Evolutionary conservation across 352 stramenopile species (phyloP).

Genomic region (Halophytophthora batemanensis): DNA sequence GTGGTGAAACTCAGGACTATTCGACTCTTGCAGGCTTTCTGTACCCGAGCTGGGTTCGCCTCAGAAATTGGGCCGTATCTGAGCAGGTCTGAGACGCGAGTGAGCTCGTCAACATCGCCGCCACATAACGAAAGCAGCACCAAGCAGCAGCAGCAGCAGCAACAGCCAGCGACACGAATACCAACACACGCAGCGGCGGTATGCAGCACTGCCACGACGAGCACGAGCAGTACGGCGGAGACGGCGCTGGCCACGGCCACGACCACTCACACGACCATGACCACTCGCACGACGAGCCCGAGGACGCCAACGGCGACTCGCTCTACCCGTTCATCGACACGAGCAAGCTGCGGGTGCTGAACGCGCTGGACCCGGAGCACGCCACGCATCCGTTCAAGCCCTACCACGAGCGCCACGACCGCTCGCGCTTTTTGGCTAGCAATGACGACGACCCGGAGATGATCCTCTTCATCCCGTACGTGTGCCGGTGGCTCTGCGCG

Average conservation of each 20-base stretch:
- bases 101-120: neutral
- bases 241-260: slow-evolving; percentile 47
- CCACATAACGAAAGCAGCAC: neutral
- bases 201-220: slow-evolving; percentile 73
- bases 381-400: slow-evolving; percentile 80
- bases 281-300: slow-evolving; percentile 59
- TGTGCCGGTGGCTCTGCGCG: neutral
- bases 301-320: slow-evolving; percentile 73
- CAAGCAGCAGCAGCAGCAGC: slow-evolving; percentile 1
- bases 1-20: neutral
- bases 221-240: slow-evolving; percentile 39
- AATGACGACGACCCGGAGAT: slow-evolving; percentile 85
- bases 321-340: slow-evolving; percentile 85
- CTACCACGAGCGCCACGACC: slow-evolving; percentile 69
- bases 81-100: too few relatives aligned
- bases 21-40: too few relatives aligned
- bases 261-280: slow-evolving; percentile 56
- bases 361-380: slow-evolving; percentile 58
- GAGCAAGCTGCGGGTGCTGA: slow-evolving; percentile 82
- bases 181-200: neutral
- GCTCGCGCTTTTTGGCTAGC: slow-evolving; percentile 60
- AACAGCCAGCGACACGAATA: neutral
- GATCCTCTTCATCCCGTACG: slow-evolving; percentile 76
- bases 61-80: too few relatives aligned
- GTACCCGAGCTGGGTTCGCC: too few relatives aligned